phyloP scores from a whole-genome alignment of 345 rosid species.

The Pelargonium nanum region DNA sequence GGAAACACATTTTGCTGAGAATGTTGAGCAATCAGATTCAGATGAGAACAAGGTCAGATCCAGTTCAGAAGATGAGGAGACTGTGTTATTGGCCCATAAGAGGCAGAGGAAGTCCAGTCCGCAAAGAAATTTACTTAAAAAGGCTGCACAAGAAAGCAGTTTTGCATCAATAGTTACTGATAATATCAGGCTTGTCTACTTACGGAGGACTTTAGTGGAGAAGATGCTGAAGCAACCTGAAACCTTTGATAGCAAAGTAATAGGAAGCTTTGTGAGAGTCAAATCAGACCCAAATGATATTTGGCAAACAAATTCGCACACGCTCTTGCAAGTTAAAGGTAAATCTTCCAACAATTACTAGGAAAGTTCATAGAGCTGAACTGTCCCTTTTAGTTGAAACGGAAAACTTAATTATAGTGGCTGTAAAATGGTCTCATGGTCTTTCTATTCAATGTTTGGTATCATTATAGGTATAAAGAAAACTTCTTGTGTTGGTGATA shows the following conservation, averaged over 20 bases:
- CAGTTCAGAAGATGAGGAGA: background rate
- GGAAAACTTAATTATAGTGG: background rate
- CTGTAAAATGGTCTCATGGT: background rate
- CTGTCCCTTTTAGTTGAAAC: background rate
- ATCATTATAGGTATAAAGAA: conserved; percentile 27
- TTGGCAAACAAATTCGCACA: conserved; percentile 29
- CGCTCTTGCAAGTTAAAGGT: conserved; percentile 48
- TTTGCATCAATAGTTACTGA: conserved; percentile 31
- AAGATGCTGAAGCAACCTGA: conserved; percentile 34
- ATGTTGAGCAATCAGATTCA: conserved; percentile 16
- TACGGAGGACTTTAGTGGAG: conserved; percentile 36
- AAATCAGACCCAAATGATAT: conserved; percentile 32
- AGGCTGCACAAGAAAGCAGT: conserved; percentile 12
- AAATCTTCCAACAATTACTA: background rate
- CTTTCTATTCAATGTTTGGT: background rate
- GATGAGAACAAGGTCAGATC: conserved; percentile 11
- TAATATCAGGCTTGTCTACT: conserved; percentile 43
- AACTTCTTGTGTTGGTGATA: conserved; percentile 10
- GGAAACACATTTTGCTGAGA: conserved; percentile 32
- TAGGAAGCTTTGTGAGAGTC: conserved; percentile 47
- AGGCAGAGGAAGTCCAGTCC: conserved; percentile 9
- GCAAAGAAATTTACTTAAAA: conserved; percentile 9
- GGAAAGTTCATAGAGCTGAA: background rate
- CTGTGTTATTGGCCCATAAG: conserved; percentile 6
- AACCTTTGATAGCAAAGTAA: conserved; percentile 32